Evolutionary conservation across 345 rosid genomes (phyloP).

Genomic region (Citrus mangshanensis): DNA sequence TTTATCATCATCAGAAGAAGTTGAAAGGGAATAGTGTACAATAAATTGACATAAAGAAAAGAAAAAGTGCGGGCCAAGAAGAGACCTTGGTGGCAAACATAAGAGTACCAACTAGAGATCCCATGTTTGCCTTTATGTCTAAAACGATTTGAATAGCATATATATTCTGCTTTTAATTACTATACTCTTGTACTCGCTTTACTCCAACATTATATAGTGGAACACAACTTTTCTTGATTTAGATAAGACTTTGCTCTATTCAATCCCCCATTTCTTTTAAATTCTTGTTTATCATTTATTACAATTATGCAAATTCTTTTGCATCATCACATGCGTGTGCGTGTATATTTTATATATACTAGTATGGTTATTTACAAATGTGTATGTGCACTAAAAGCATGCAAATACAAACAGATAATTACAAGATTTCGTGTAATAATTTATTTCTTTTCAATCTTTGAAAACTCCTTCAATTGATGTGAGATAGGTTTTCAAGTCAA

Average conservation of each 20-base stretch:
- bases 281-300: not conserved
- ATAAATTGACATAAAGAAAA: slow-evolving; percentile 10
- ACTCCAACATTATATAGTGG: slow-evolving; percentile 56
- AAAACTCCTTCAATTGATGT: not conserved
- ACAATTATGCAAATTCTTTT: slow-evolving; percentile 6
- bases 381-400: not conserved
- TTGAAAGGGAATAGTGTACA: not conserved
- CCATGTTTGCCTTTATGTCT: slow-evolving; percentile 46
- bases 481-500: not conserved
- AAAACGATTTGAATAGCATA: slow-evolving; percentile 51
- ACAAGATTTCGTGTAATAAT: not conserved
- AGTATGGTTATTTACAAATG: not conserved
- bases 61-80: slow-evolving; percentile 17
- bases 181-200: slow-evolving; percentile 32
- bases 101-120: slow-evolving; percentile 43
- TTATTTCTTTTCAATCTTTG: not conserved
- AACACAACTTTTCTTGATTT: slow-evolving; percentile 38
- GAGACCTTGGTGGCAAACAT: slow-evolving; percentile 63
- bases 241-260: slow-evolving; percentile 24
- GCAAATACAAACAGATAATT: not conserved
- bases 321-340: slow-evolving; percentile 9
- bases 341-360: no score
- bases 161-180: slow-evolving; percentile 24
- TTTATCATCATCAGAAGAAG: not conserved
- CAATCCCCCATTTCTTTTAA: not conserved